phyloP scores from a whole-genome alignment of 2,329 filamentous ascomycete species.

The Pyrenochaeta sp. region DNA sequence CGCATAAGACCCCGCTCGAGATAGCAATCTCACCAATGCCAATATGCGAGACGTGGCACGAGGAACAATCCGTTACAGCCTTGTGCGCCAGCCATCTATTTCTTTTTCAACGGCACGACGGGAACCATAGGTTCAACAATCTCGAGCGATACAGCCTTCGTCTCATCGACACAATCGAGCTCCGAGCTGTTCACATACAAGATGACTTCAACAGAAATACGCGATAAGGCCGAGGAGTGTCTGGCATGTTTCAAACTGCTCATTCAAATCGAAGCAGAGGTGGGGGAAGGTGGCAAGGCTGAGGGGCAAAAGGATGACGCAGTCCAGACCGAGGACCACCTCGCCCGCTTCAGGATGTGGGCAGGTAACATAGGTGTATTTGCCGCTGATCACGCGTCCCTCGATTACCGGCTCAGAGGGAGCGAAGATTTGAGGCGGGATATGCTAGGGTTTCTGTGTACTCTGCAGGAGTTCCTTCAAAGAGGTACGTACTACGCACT shows the following conservation, averaged over 20 bases:
- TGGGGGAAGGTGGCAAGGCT: background rate
- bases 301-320: background rate
- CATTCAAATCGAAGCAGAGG: background rate
- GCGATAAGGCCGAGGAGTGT: constrained; percentile 2
- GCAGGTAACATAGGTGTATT: constrained; percentile 25
- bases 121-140: too few relatives aligned
- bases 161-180: too few relatives aligned
- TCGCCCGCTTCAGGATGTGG: constrained; percentile 24
- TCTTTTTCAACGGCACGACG: too few relatives aligned
- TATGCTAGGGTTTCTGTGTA: background rate
- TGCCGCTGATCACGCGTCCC: constrained; percentile 21
- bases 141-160: too few relatives aligned
- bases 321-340: constrained; percentile 12
- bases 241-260: constrained; percentile 1
- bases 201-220: background rate
- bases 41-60: too few relatives aligned
- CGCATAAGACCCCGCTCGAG: too few relatives aligned
- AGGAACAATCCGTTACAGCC: too few relatives aligned
- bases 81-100: too few relatives aligned
- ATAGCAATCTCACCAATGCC: too few relatives aligned
- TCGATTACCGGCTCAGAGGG: constrained; percentile 22
- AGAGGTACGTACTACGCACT: too few relatives aligned
- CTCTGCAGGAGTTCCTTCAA: background rate
- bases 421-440: constrained; percentile 2
- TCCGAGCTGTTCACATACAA: too few relatives aligned